These are phyloP conservation scores for Xerocomellus intermedius DNA, from an alignment of 768 basidiomycete genomes.

Conservation along the genomic window DNA sequence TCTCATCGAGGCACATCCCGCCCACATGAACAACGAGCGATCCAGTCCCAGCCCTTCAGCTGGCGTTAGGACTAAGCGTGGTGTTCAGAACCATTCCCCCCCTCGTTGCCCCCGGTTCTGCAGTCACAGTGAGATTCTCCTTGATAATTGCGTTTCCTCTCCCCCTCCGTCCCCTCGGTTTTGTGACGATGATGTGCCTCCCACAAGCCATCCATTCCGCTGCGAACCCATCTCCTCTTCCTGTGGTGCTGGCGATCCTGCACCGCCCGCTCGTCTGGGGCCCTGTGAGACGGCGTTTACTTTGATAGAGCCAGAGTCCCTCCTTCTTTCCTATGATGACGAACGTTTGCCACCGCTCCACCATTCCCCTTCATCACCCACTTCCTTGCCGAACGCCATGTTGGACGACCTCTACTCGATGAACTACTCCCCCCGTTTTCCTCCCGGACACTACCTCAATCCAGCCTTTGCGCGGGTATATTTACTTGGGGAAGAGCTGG, in stretches of 20 bases:
- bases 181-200: not conserved
- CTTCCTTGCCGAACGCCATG: not conserved
- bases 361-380: not conserved
- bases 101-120: not conserved
- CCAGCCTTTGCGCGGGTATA: slow-evolving; percentile 59
- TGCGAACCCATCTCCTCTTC: not conserved
- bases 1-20: not conserved
- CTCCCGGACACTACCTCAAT: slow-evolving; percentile 57
- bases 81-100: not conserved
- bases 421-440: slow-evolving; percentile 53
- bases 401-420: slow-evolving; percentile 16
- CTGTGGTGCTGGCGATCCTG: not conserved
- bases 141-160: not conserved
- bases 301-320: slow-evolving; percentile 12
- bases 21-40: not conserved
- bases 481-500: slow-evolving; percentile 71
- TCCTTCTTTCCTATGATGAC: slow-evolving; percentile 23
- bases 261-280: not conserved
- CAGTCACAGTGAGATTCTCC: not conserved
- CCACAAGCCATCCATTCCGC: not conserved
- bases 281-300: not conserved
- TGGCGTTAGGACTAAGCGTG: not conserved
- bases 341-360: slow-evolving; percentile 1
- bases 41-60: not conserved
- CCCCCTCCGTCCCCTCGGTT: not conserved